Percentiles rank a stretch among this genome's conserved stretches.
Conservation (phyloP, 805 yeast species). For the Lipomyces starkeyi region DNA sequence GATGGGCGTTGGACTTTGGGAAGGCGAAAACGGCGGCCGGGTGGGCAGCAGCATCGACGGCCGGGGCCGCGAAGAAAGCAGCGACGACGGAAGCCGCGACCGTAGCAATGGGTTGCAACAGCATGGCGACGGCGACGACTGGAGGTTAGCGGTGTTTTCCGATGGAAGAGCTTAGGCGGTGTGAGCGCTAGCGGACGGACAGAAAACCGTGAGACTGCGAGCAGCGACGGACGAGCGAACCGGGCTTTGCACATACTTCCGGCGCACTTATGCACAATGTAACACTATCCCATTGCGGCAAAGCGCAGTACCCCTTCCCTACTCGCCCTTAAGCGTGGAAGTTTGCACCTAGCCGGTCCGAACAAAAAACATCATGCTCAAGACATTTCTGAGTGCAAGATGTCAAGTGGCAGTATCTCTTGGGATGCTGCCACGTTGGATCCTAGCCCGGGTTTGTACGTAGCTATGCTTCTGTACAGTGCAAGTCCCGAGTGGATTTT, state of each 20-base stretch:
- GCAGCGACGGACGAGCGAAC: constrained; percentile 9
- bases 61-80: constrained; percentile 24
- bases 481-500: too few species aligned
- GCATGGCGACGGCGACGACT: constrained; percentile 21
- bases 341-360: too few species aligned
- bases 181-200: constrained; percentile 1
- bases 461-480: too few species aligned
- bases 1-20: constrained; percentile 31
- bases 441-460: too few species aligned
- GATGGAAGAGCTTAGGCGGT: neutral
- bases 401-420: too few species aligned
- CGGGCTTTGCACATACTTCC: constrained; percentile 1
- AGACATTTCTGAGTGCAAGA: too few species aligned
- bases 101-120: constrained; percentile 33
- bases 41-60: constrained; percentile 34
- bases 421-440: too few species aligned
- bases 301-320: constrained; percentile 15
- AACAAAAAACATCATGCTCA: too few species aligned
- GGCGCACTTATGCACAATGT: constrained; percentile 13
- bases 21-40: constrained; percentile 38
- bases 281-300: neutral
- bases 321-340: too few species aligned
- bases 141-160: neutral
- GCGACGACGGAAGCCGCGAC: constrained; percentile 35
- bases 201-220: constrained; percentile 8